These are phyloP conservation scores for Ramaria rubella DNA, from an alignment of 768 basidiomycete genomes.

Conservation along the genomic window DNA sequence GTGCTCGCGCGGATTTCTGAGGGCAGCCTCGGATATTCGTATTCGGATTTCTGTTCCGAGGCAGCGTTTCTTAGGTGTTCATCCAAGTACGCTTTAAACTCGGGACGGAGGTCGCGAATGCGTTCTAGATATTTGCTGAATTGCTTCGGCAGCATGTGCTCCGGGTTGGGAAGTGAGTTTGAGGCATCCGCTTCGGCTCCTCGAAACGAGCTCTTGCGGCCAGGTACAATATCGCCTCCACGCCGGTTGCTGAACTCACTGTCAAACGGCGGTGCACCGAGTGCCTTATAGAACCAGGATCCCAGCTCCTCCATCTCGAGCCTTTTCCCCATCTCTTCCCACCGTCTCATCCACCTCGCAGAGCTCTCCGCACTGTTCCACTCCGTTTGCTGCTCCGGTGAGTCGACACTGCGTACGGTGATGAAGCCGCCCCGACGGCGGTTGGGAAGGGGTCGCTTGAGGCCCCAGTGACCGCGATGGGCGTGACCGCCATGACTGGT, in stretches of 20 bases:
- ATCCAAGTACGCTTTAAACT: conserved; percentile 45
- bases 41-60: conserved; percentile 1
- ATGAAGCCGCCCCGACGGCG: conserved; percentile 59
- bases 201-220: conserved; percentile 5
- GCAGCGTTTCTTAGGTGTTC: conserved; percentile 16
- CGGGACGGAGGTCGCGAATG: conserved; percentile 48
- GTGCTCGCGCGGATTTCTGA: conserved; percentile 21
- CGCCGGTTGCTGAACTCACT: conserved; percentile 35
- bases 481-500: conserved; percentile 61
- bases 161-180: conserved; percentile 42
- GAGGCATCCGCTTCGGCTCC: not conserved
- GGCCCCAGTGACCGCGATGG: conserved; percentile 75
- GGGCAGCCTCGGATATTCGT: conserved; percentile 6
- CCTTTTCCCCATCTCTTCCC: conserved; percentile 53
- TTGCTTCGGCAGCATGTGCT: conserved; percentile 51
- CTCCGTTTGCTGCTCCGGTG: conserved; percentile 67
- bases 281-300: conserved; percentile 36
- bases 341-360: conserved; percentile 59
- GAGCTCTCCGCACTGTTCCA: conserved; percentile 65
- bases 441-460: conserved; percentile 74
- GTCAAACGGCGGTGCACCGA: conserved; percentile 37
- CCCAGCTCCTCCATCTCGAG: conserved; percentile 24
- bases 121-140: conserved; percentile 56
- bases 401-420: conserved; percentile 62
- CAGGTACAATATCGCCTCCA: not conserved